Evolutionary conservation across 176 grass and related monocot genomes (phyloP).

Genomic region (Hordeum marinum): DNA sequence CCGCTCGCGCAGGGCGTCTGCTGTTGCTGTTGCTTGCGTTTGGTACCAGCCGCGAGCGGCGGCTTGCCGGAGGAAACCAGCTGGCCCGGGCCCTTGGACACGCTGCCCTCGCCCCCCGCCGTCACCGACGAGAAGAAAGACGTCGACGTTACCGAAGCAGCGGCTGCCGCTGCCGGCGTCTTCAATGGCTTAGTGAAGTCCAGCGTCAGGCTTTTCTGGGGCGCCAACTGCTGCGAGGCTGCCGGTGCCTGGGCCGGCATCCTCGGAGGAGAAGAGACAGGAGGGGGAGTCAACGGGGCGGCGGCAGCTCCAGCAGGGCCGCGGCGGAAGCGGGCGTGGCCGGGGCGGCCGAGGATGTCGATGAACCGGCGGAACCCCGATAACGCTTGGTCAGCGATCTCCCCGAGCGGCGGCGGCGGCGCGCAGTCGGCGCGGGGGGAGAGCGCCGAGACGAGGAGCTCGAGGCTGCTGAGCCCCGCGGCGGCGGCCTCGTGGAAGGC

Average conservation of each 20-base stretch:
- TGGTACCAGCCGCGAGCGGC: constrained; percentile 12
- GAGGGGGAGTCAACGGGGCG: not conserved
- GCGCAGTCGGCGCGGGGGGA: not conserved
- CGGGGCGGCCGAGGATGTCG: constrained; percentile 72
- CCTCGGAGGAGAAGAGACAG: not conserved
- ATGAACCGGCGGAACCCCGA: constrained; percentile 68
- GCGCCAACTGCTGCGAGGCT: not conserved
- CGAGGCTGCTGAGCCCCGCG: constrained; percentile 67
- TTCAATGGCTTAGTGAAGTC: constrained; percentile 48
- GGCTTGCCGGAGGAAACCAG: constrained; percentile 53
- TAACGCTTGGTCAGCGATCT: constrained; percentile 68
- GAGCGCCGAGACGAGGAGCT: constrained; percentile 57
- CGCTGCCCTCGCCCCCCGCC: constrained; percentile 67
- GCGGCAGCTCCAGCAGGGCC: constrained; percentile 15
- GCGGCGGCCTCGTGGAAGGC: constrained; percentile 63
- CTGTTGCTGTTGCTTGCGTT: constrained; percentile 41
- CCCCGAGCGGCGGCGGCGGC: constrained; percentile 14
- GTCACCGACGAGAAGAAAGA: constrained; percentile 66
- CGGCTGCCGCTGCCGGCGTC: not conserved
- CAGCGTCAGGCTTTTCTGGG: constrained; percentile 36
- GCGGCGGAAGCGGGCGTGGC: constrained; percentile 85
- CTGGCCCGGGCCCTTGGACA: constrained; percentile 44
- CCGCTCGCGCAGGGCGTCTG: not conserved
- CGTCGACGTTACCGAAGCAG: constrained; percentile 39
- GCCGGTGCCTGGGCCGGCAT: not conserved